Evolutionary conservation across 208 protist species (phyloP).

Genomic region (Phytomonas sp.): DNA sequence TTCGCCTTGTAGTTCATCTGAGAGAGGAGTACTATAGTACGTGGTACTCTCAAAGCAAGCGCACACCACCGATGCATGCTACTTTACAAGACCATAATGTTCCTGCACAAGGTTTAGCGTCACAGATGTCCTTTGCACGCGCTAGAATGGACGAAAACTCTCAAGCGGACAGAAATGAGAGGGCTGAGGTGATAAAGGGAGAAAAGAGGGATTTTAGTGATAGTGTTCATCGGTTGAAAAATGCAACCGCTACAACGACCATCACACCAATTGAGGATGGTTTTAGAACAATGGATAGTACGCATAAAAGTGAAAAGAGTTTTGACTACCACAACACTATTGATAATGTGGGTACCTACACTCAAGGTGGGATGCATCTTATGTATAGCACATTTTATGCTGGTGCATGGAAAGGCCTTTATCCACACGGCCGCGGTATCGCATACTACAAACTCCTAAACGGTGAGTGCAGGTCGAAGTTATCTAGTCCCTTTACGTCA

Average conservation of each 20-base stretch:
- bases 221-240: background rate
- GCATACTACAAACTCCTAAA: conserved; percentile 9
- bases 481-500: background rate
- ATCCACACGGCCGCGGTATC: conserved; percentile 2
- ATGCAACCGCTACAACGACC: background rate
- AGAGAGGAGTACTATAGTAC: conserved; percentile 24
- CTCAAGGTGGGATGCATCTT: background rate
- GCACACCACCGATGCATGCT: background rate
- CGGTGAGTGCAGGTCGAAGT: conserved; percentile 6
- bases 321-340: background rate
- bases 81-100: background rate
- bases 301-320: background rate
- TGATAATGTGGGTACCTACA: conserved; percentile 1
- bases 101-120: background rate
- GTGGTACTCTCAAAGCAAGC: conserved; percentile 18
- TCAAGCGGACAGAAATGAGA: background rate
- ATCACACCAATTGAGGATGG: background rate
- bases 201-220: background rate
- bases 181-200: background rate
- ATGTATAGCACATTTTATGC: conserved; percentile 5
- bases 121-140: background rate
- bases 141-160: background rate
- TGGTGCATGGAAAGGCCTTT: conserved; percentile 7
- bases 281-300: background rate
- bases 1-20: conserved; percentile 54